Evolutionary conservation across 345 rosid species (phyloP).

Genomic region (Brassica cretica): DNA sequence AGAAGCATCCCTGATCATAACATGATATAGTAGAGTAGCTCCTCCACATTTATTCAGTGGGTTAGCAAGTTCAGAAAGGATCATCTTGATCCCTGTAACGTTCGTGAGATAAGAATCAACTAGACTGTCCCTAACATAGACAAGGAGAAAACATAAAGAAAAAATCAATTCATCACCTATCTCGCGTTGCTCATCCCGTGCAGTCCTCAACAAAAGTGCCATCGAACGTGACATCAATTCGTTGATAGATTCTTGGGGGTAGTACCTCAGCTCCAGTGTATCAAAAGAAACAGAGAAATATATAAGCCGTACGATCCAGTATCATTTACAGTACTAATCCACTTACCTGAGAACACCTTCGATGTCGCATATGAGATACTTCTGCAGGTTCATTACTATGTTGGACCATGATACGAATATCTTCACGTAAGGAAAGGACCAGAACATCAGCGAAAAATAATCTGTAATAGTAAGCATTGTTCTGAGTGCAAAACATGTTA

Average conservation of each 20-base stretch:
- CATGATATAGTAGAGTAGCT: constrained; percentile 54
- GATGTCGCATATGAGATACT: constrained; percentile 55
- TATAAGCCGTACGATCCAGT: not conserved
- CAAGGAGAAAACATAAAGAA: not conserved
- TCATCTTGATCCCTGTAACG: constrained; percentile 57
- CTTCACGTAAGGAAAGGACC: constrained; percentile 45
- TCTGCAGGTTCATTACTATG: constrained; percentile 65
- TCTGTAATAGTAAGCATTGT: not conserved
- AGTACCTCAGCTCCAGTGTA: constrained; percentile 65
- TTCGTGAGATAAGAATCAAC: constrained; percentile 17
- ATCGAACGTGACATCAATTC: constrained; percentile 57
- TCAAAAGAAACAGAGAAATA: not conserved
- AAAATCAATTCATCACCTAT: constrained; percentile 47
- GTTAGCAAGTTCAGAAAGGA: constrained; percentile 57
- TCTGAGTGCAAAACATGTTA: not conserved
- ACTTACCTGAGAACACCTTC: constrained; percentile 62
- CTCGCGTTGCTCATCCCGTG: constrained; percentile 50
- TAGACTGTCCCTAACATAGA: constrained; percentile 8
- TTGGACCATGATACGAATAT: constrained; percentile 66
- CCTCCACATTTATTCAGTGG: constrained; percentile 52
- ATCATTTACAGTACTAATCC: not conserved
- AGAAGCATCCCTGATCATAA: constrained; percentile 46
- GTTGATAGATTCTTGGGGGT: constrained; percentile 50
- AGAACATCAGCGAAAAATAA: not conserved
- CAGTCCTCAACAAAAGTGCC: constrained; percentile 78